Conservation (phyloP, 73 alveolate genomes). For the Tetrahymena thermophila region DNA sequence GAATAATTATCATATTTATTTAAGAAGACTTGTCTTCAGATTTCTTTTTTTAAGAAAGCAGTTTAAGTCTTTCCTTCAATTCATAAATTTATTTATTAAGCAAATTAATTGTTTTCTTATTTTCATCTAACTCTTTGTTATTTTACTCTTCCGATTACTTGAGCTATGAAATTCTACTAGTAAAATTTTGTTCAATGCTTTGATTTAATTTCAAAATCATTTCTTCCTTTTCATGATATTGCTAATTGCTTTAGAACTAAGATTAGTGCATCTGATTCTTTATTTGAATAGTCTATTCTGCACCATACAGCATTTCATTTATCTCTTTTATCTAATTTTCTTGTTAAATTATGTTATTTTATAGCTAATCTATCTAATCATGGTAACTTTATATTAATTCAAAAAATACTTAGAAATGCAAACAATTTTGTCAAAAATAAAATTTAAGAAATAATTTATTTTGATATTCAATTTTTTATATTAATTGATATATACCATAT, state of each 20-base stretch:
- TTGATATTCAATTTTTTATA: too few relatives aligned
- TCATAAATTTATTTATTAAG: background rate
- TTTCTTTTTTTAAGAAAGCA: background rate
- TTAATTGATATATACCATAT: too few relatives aligned
- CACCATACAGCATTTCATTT: background rate
- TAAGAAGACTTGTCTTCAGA: background rate
- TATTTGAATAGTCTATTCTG: background rate
- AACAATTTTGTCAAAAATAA: background rate
- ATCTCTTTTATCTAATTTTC: background rate
- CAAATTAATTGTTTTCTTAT: background rate
- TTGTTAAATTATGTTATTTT: background rate
- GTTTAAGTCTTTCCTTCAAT: background rate
- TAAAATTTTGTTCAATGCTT: background rate
- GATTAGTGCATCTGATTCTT: background rate
- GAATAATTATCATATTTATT: background rate
- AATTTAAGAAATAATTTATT: too few relatives aligned
- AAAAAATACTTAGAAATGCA: background rate
- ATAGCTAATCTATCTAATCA: background rate
- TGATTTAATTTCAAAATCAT: background rate
- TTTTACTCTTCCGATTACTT: background rate
- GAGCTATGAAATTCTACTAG: background rate
- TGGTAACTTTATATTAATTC: background rate
- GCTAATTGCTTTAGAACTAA: background rate
- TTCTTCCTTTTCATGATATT: background rate
- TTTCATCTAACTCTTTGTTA: background rate